A percentile compares a stretch with the other conserved stretches of the same genome.
Conservation (phyloP, 2,329 filamentous ascomycete species). For the Talaromyces sp. region DNA sequence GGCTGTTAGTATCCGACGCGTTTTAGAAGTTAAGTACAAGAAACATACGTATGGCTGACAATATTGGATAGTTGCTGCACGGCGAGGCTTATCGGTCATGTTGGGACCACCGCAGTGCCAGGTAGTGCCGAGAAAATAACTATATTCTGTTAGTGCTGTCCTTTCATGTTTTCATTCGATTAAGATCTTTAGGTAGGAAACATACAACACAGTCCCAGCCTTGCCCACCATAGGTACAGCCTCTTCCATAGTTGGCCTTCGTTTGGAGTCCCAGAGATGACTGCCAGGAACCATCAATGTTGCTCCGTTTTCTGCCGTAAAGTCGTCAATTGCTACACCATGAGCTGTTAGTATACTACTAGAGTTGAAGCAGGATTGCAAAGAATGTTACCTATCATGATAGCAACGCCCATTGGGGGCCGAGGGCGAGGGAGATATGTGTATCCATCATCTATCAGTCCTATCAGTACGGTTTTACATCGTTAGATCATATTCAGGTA, state of each 20-base stretch:
- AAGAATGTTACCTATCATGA: slow-evolving; percentile 31
- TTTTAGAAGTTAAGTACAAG: no score
- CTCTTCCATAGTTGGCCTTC: slow-evolving; percentile 25
- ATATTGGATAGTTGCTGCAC: slow-evolving; percentile 41
- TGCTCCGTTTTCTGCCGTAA: slow-evolving; percentile 34
- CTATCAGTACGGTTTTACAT: neutral
- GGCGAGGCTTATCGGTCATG: slow-evolving; percentile 26
- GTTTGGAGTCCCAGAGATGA: slow-evolving; percentile 33
- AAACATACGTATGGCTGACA: slow-evolving; percentile 36
- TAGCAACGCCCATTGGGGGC: slow-evolving; percentile 31
- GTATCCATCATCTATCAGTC: slow-evolving; percentile 26
- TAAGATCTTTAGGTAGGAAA: neutral
- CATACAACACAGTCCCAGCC: slow-evolving; percentile 35
- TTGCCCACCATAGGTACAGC: slow-evolving; percentile 34
- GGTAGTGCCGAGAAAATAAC: slow-evolving; percentile 31
- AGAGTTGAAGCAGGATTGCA: neutral
- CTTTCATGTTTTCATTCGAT: neutral
- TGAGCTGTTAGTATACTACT: neutral
- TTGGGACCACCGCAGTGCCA: slow-evolving; percentile 42
- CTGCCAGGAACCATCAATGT: slow-evolving; percentile 36
- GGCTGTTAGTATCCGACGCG: neutral
- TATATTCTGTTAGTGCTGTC: neutral
- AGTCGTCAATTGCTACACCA: slow-evolving; percentile 29
- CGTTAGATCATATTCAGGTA: no score
- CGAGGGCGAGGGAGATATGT: slow-evolving; percentile 35